Percentiles rank a stretch among this genome's conserved stretches.
Conservation (phyloP, 177 flowering plant genomes). For the Vitis hybrid region DNA sequence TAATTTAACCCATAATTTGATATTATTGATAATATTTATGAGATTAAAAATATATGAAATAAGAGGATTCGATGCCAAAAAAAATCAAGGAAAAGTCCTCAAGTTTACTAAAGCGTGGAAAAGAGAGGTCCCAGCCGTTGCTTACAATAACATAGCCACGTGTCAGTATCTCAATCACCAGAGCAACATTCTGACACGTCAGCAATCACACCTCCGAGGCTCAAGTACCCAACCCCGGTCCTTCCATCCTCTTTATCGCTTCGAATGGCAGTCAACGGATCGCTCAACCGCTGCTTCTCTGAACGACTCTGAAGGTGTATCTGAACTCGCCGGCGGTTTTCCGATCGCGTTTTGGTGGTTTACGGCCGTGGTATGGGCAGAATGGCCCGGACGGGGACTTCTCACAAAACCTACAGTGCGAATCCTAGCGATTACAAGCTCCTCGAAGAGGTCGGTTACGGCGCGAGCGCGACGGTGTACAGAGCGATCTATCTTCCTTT, state of each 20-base stretch:
- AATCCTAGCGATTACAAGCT: slow-evolving; percentile 71
- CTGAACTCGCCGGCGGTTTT: background rate
- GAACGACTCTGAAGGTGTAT: background rate
- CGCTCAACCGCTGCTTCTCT: slow-evolving; percentile 1
- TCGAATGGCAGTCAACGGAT: slow-evolving; percentile 45
- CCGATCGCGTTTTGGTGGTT: slow-evolving; percentile 3
- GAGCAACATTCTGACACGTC: slow-evolving; percentile 26
- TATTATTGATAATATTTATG: too few relatives aligned
- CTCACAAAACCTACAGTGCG: slow-evolving; percentile 44
- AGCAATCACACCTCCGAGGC: slow-evolving; percentile 10
- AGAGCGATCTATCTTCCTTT: slow-evolving; percentile 86
- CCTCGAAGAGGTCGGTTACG: slow-evolving; percentile 86
- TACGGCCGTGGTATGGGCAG: slow-evolving; percentile 38
- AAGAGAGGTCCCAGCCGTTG: slow-evolving; percentile 8
- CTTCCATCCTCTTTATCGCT: slow-evolving; percentile 9
- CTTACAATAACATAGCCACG: slow-evolving; percentile 17
- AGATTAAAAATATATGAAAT: too few relatives aligned
- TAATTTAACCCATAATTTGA: too few relatives aligned
- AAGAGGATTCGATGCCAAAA: too few relatives aligned
- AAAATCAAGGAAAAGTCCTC: too few relatives aligned
- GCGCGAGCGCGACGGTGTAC: slow-evolving; percentile 89
- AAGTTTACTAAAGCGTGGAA: too few relatives aligned
- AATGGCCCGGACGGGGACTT: slow-evolving; percentile 56
- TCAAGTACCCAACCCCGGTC: background rate
- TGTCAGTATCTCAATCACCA: slow-evolving; percentile 16